Conservation (phyloP, 2,329 filamentous ascomycete species). For the Diaporthe nobilis region DNA sequence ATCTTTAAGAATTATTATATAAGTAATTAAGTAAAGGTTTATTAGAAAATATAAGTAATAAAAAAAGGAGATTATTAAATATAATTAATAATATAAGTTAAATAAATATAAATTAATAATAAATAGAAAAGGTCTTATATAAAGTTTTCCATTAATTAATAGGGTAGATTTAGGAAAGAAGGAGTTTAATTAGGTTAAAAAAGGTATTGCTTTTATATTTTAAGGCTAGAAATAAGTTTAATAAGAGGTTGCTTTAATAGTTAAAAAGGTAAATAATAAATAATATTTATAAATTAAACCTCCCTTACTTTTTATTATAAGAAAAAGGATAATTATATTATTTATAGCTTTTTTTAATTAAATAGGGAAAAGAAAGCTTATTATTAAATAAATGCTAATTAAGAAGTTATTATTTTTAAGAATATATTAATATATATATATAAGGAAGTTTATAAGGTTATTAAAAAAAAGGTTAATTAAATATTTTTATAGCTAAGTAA, state of each 20-base stretch:
- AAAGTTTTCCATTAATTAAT: background rate
- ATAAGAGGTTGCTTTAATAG: background rate
- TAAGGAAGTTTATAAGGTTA: too few relatives aligned
- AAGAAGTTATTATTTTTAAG: background rate
- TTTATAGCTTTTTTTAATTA: background rate
- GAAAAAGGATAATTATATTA: background rate
- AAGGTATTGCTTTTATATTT: background rate
- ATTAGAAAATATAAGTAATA: too few relatives aligned
- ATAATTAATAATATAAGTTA: too few relatives aligned
- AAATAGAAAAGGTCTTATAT: constrained; percentile 40
- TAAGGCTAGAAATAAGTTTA: background rate
- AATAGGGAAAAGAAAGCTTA: background rate
- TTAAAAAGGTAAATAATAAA: background rate
- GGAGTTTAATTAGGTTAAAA: background rate
- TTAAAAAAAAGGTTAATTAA: too few relatives aligned
- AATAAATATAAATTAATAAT: too few relatives aligned
- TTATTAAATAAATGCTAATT: background rate
- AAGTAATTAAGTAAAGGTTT: too few relatives aligned
- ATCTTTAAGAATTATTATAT: too few relatives aligned
- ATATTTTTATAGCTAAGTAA: too few relatives aligned
- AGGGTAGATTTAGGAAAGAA: background rate
- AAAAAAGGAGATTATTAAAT: too few relatives aligned
- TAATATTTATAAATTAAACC: background rate
- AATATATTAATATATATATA: too few relatives aligned
- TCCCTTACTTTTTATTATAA: background rate